Percentiles rank a stretch among this genome's conserved stretches.
Evolutionary conservation across 257 asterid species (phyloP).

Genomic region (Petunia secreta): DNA sequence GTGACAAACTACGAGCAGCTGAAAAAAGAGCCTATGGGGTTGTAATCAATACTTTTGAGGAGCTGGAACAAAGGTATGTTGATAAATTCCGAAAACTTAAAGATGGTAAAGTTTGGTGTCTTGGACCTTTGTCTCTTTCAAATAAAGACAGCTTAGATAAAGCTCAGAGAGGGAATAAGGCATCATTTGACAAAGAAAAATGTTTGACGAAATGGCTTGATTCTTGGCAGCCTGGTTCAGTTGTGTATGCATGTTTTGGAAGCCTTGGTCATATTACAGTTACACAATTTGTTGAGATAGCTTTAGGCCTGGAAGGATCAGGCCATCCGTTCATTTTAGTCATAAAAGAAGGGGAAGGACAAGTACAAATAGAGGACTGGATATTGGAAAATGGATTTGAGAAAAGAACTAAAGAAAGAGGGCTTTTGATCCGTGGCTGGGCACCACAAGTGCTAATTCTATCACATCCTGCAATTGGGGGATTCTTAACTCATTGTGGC

Average conservation of each 20-base stretch:
- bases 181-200: not conserved
- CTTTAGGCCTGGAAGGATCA: slow-evolving; percentile 18
- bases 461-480: slow-evolving; percentile 13
- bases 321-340: slow-evolving; percentile 9
- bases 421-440: slow-evolving; percentile 16
- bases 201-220: not conserved
- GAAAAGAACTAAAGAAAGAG: slow-evolving; percentile 1
- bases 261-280: slow-evolving; percentile 13
- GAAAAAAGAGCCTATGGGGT: slow-evolving; percentile 26
- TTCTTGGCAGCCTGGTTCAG: not conserved
- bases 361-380: slow-evolving; percentile 12
- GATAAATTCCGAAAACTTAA: slow-evolving; percentile 13
- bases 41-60: slow-evolving; percentile 28
- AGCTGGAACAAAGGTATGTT: slow-evolving; percentile 18
- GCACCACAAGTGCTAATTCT: slow-evolving; percentile 12
- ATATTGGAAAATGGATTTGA: slow-evolving; percentile 5
- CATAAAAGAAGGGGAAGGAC: slow-evolving; percentile 17
- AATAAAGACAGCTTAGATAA: not conserved
- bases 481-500: slow-evolving; percentile 30
- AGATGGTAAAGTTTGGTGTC: slow-evolving; percentile 26
- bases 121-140: slow-evolving; percentile 23
- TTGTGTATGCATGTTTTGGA: slow-evolving; percentile 14
- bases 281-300: slow-evolving; percentile 14
- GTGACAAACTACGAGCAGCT: slow-evolving; percentile 22
- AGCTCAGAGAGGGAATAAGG: slow-evolving; percentile 13